Base-by-base conservation (phyloP, 495 filamentous ascomycete species). In the Talaromyces nanjingensis region DNA sequence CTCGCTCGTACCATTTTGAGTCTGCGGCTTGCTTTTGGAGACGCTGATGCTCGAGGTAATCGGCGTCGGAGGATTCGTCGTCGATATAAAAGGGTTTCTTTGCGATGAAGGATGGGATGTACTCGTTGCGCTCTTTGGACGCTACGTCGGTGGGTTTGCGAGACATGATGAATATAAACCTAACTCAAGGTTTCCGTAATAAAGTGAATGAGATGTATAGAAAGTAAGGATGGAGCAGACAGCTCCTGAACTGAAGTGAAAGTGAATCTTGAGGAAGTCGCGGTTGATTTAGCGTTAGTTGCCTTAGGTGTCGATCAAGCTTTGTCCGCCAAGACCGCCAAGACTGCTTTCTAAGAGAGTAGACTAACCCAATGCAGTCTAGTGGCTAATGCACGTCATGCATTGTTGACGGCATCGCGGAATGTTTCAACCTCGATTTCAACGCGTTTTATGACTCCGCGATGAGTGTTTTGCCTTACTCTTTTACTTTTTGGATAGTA, bases 31-130 rank as follows among this genome's bases (percentile, higher is more conserved):
- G 75, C 67, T 89, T 88, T 57, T 93, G 89, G 11, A 96, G 83
- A 73, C 94, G 93, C 69, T 98, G 94, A 85, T 98, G 94, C 76
- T 97, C 91, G 57, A 98, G 91, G 70, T 97, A 98, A 68, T 98
- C 94, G 65, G 83, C 86, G 62, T 89, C 80, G 59, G 89, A 85
- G 53, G 82, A 79, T 55, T 92, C 88, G 65, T 96, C 89, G 72
- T 89, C 87, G 71, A 94, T 84, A 79, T 98, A 98, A 78, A 98
- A 98, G 20, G 94, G 94, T 66, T 96, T 94, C 74, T 96, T 96
- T 68, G 92, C 91, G 81, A 98, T 98, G 83, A 96, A 98, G 59
- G 91, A 84, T 9, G 94, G 94, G 74, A 98, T 98, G 82, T 98
- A 98, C 77, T 97, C 93, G 85, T 98, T 98, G 74, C 89, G 88